Percentiles rank a stretch among this genome's conserved stretches.
phyloP scores from a whole-genome alignment of 306 rosid species.

The Dicorynia guianensis region DNA sequence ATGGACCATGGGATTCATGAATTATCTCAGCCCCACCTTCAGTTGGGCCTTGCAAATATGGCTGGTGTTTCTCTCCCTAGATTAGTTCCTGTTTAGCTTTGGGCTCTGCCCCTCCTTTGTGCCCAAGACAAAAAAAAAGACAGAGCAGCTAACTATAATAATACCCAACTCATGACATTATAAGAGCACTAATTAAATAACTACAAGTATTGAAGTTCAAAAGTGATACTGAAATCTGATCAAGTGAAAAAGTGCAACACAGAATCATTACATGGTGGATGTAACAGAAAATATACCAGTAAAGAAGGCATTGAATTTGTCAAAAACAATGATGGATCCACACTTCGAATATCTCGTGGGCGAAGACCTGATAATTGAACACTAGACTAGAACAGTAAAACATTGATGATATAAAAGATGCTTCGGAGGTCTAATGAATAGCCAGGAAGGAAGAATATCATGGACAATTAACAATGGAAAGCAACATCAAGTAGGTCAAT shows the following conservation, averaged over 20 bases:
- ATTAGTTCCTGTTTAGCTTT: too few species aligned
- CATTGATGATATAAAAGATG: background rate
- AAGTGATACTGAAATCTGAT: constrained; percentile 3
- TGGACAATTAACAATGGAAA: constrained; percentile 7
- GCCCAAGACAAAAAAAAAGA: background rate
- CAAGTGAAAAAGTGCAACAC: constrained; percentile 1
- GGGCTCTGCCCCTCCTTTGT: too few species aligned
- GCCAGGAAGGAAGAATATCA: background rate
- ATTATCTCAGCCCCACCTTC: too few species aligned
- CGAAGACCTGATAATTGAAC: constrained; percentile 79
- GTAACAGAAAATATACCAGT: constrained; percentile 61
- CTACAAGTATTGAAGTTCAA: background rate
- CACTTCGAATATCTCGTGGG: constrained; percentile 96
- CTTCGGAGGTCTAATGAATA: background rate
- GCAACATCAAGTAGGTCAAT: background rate
- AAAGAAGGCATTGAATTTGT: constrained; percentile 92
- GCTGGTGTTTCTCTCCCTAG: too few species aligned
- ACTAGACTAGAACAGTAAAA: constrained; percentile 26
- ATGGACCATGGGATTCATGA: too few species aligned
- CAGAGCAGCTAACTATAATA: background rate
- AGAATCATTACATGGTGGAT: background rate
- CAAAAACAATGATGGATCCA: constrained; percentile 93
- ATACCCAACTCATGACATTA: background rate
- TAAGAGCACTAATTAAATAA: background rate
- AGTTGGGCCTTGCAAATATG: too few species aligned